Base-by-base conservation (phyloP, 176 grass and related monocot species). In the Raddia guianensis region DNA sequence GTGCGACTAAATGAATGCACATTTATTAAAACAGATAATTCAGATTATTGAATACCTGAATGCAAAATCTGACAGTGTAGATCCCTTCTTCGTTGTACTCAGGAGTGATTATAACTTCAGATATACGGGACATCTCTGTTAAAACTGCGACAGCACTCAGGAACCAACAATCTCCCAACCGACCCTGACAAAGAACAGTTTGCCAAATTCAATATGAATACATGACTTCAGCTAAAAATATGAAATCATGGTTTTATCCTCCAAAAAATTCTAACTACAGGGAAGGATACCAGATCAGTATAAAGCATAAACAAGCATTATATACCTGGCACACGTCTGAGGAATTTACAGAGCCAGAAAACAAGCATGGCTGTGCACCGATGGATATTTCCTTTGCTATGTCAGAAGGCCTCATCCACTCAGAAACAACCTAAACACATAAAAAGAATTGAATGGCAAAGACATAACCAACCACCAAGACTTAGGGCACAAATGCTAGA, bases 121-220 rank as follows among this genome's bases (percentile, higher is more conserved):
- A 93, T 91, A 99, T 93, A 27, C 86, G 88, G 81, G 92, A 93
- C 75, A 82, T 86, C 75, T 99, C 96, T 20, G 93, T 93, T 69
- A 99, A 76, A 89, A 99, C 96, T 68, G 96, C 96, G 61, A 99
- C 96, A 70, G 93, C 96, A 79, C 96, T 99, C 69, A 99, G 74
- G 79, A 99, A 99, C 96, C 96, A 99, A 77, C 96, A 99, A 86
- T 99, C 96, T 61, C 96, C 96, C 78, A 99, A 87, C 72, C 93
- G 86, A 73, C 96, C 96, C 96, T 99, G 85, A 69, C 37, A 88
- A 82, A 76, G 49, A 85, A 76, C 57, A 88, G 33, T 87, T 78
- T 9, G 5, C 35, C 7, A 59, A 60, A 90, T 47, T 50, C 40
- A 16, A 63, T 66, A 37, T 18, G 37, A 73, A 12, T 46, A 51